Conservation (phyloP, 2,329 filamentous ascomycete species). For the Fonsecaea nubica region DNA sequence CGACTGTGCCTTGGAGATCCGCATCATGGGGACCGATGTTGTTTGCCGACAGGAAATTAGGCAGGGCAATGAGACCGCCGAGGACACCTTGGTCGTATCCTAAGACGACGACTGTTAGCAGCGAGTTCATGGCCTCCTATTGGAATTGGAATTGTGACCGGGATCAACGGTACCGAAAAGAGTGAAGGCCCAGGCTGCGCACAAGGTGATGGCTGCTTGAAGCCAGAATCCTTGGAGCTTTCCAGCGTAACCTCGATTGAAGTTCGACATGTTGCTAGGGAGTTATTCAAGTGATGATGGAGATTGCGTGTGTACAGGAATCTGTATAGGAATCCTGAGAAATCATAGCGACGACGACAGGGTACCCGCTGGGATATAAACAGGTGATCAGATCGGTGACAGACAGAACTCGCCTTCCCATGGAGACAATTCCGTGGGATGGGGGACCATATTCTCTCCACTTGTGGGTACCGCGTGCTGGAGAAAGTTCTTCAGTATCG, state of each 20-base stretch:
- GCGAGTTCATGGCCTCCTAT: not conserved
- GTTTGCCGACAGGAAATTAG: constrained; percentile 50
- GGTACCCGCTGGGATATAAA: constrained; percentile 5
- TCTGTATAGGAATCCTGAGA: not conserved
- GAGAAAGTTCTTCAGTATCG: not conserved
- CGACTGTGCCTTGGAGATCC: constrained; percentile 58
- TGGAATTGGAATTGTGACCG: not conserved
- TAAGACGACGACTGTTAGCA: constrained; percentile 7
- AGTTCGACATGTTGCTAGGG: constrained; percentile 23
- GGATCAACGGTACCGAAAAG: constrained; percentile 24
- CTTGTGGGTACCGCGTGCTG: not conserved
- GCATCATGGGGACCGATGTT: constrained; percentile 43
- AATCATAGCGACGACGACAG: not conserved
- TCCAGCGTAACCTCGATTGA: constrained; percentile 32
- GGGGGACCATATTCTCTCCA: not conserved
- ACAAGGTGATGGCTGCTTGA: constrained; percentile 30
- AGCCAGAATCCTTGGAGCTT: constrained; percentile 27
- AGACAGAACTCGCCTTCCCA: constrained; percentile 5
- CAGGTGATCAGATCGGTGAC: constrained; percentile 3
- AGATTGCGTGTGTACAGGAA: not conserved
- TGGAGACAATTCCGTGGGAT: not conserved
- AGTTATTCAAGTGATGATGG: not conserved
- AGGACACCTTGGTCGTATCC: constrained; percentile 36
- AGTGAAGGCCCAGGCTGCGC: constrained; percentile 34
- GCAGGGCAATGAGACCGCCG: constrained; percentile 61